Conservation (phyloP, 1,284 basidiomycete species). For the Pseudomicrostroma phylloplanum region DNA sequence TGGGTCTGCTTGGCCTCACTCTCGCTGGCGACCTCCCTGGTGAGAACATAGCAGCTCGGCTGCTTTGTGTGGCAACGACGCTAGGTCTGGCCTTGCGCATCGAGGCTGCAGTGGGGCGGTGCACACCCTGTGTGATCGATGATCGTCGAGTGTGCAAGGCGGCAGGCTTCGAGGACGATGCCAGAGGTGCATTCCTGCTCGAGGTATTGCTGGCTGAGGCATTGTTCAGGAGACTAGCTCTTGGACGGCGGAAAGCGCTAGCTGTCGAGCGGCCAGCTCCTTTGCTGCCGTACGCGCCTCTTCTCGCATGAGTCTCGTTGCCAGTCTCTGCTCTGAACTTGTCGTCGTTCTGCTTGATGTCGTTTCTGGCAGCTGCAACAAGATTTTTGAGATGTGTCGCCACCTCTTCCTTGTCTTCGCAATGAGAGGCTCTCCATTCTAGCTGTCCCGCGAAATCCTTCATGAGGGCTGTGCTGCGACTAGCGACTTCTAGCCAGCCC, state of each 20-base stretch:
- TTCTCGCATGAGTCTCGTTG: neutral
- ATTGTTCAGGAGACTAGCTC: neutral
- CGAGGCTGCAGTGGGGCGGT: no score
- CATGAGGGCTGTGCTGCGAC: conserved; percentile 68
- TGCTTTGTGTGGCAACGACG: no score
- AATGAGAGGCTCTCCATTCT: conserved; percentile 23
- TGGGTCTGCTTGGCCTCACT: no score
- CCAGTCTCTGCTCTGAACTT: no score
- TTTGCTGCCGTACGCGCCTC: neutral
- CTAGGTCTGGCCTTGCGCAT: no score
- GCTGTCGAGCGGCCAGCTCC: neutral
- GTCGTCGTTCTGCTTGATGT: no score
- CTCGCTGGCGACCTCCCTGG: no score
- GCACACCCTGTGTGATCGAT: no score
- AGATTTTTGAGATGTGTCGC: neutral
- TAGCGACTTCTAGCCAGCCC: conserved; percentile 68
- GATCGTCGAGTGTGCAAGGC: no score
- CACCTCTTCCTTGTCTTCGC: neutral
- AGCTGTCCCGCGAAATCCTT: conserved; percentile 63
- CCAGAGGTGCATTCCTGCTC: neutral
- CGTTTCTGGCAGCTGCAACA: neutral
- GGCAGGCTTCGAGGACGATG: no score
- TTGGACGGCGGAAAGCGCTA: neutral
- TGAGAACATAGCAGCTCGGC: no score
- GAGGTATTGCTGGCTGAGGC: neutral